Evolutionary conservation across 495 filamentous ascomycete genomes (phyloP).

Genomic region (Paragyromitra xinjiangensis): DNA sequence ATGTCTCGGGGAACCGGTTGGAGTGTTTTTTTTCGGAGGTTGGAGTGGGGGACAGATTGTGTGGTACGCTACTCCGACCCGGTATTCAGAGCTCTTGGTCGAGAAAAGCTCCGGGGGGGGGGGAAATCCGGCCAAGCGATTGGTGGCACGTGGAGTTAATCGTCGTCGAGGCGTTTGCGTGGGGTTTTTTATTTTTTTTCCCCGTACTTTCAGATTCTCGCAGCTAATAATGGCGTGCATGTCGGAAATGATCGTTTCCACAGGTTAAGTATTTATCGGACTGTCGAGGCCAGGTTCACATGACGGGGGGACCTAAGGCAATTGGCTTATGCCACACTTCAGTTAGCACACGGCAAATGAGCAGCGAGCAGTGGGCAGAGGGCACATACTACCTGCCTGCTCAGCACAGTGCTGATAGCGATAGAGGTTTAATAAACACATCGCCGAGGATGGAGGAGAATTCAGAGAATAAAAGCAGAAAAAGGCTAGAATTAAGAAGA

Average conservation of each 20-base stretch:
- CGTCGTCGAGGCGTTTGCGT: constrained; percentile 29
- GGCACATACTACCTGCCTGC: not conserved
- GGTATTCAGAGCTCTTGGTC: constrained; percentile 28
- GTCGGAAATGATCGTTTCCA: constrained; percentile 19
- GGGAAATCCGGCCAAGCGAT: constrained; percentile 29
- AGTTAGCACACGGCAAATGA: constrained; percentile 36
- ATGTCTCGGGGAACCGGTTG: constrained; percentile 53
- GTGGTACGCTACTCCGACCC: constrained; percentile 44
- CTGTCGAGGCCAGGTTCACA: constrained; percentile 38
- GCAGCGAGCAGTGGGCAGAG: not conserved
- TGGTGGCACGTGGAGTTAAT: constrained; percentile 42
- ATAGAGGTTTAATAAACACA: not conserved
- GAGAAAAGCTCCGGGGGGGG: not conserved
- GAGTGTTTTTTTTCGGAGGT: constrained; percentile 23
- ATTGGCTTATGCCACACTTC: constrained; percentile 33
- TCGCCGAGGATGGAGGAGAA: constrained; percentile 5
- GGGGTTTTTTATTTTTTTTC: constrained; percentile 18
- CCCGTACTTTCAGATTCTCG: not conserved
- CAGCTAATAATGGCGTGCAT: constrained; percentile 37
- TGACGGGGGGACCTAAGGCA: constrained; percentile 17
- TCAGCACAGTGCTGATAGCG: no score
- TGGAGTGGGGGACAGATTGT: constrained; percentile 44
- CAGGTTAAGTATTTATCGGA: constrained; percentile 21
- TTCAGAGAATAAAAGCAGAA: constrained; percentile 13
- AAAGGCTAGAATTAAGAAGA: constrained; percentile 12